Conservation (phyloP, 225 moss, liverwort and hornwort genomes). For the Thuidium tamariscinum region DNA sequence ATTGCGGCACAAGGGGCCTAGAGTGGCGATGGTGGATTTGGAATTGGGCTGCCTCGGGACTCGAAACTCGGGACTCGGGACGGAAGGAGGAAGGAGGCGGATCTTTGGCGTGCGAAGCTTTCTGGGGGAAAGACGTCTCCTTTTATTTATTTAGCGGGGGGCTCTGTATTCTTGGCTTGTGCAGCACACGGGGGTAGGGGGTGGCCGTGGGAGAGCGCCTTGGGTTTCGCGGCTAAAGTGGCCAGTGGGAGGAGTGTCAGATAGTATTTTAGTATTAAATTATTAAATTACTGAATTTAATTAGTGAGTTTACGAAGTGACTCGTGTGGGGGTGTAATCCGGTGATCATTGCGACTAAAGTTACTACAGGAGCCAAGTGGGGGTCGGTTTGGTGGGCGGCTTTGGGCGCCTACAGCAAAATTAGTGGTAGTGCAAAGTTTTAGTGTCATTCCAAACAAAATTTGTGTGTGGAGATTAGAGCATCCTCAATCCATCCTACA, state of each 20-base stretch:
- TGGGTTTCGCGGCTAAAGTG: background rate
- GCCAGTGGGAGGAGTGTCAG: background rate
- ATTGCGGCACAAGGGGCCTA: conserved; percentile 7
- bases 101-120: conserved; percentile 6
- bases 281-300: too few relatives aligned
- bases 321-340: background rate
- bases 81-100: background rate
- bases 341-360: background rate
- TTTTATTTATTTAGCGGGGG: background rate
- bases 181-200: background rate
- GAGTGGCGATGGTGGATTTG: background rate
- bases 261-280: background rate
- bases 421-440: background rate
- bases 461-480: too few relatives aligned
- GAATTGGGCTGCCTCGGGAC: background rate
- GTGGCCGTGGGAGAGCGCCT: background rate
- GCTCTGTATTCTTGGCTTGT: conserved; percentile 2
- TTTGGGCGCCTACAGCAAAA: background rate
- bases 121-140: background rate
- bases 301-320: background rate
- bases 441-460: background rate
- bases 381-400: background rate
- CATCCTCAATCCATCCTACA: too few relatives aligned
- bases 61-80: background rate
- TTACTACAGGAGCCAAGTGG: background rate